Evolutionary conservation across 805 yeast species (phyloP).

Genomic region (Candida cerambycidarum): DNA sequence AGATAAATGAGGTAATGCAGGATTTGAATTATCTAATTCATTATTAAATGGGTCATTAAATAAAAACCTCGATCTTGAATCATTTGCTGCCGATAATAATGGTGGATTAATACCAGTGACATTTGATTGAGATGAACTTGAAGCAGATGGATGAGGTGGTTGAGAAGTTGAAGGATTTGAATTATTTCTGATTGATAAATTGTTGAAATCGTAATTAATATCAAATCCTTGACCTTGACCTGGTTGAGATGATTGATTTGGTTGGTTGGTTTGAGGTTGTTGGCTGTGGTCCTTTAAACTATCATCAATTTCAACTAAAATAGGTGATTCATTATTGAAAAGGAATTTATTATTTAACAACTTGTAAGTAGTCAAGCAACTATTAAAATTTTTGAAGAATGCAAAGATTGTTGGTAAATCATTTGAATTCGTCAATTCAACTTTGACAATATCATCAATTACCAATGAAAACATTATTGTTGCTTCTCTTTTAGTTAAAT

Average conservation of each 20-base stretch:
- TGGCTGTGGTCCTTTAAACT: not conserved
- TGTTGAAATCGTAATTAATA: slow-evolving; percentile 12
- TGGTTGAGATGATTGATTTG: not conserved
- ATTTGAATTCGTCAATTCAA: slow-evolving; percentile 38
- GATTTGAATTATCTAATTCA: slow-evolving; percentile 10
- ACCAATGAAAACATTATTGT: slow-evolving; percentile 67
- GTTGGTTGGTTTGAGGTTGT: not conserved
- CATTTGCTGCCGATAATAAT: slow-evolving; percentile 12
- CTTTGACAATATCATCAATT: slow-evolving; percentile 52
- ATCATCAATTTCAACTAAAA: slow-evolving; percentile 33
- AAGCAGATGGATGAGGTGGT: not conserved
- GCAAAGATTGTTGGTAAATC: slow-evolving; percentile 26
- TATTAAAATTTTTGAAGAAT: slow-evolving; percentile 34
- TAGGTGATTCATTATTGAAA: slow-evolving; percentile 35
- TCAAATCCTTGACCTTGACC: slow-evolving; percentile 1
- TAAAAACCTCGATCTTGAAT: slow-evolving; percentile 60
- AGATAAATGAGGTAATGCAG: slow-evolving; percentile 7
- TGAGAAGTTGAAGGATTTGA: not conserved
- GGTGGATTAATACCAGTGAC: slow-evolving; percentile 4
- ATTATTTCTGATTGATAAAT: slow-evolving; percentile 13
- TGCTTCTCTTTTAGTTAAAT: slow-evolving; percentile 66
- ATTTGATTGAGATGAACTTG: not conserved
- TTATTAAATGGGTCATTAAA: slow-evolving; percentile 59
- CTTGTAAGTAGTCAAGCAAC: slow-evolving; percentile 42
- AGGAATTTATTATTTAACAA: slow-evolving; percentile 40